These are phyloP conservation scores for Arthrobotrys sphaeroides DNA, from an alignment of 2,329 filamentous ascomycete species.

Conservation along the genomic window DNA sequence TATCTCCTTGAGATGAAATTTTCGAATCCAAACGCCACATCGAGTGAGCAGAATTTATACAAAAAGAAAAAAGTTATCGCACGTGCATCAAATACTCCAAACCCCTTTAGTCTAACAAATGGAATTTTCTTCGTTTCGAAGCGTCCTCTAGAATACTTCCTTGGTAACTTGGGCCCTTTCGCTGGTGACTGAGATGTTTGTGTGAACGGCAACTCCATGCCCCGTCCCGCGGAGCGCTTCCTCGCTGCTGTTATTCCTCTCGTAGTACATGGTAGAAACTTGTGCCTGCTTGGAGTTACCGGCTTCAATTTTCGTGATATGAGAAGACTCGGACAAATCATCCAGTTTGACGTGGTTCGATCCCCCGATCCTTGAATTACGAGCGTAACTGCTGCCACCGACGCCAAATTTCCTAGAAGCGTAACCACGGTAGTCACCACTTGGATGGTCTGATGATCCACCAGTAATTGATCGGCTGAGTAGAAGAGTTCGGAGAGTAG, in stretches of 20 bases:
- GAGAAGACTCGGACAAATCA: slow-evolving; percentile 48
- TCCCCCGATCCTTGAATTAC: slow-evolving; percentile 24
- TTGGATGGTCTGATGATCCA: slow-evolving; percentile 24
- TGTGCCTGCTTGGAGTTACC: slow-evolving; percentile 24
- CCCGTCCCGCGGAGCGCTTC: slow-evolving; percentile 38
- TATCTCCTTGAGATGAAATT: slow-evolving; percentile 28
- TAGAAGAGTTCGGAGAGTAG: slow-evolving; percentile 44
- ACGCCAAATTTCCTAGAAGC: slow-evolving; percentile 41
- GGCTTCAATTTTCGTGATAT: slow-evolving; percentile 46
- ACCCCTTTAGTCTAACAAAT: slow-evolving; percentile 7
- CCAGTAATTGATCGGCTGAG: slow-evolving; percentile 33
- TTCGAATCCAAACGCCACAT: slow-evolving; percentile 40
- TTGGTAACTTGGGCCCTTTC: slow-evolving; percentile 36
- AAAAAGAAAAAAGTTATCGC: slow-evolving; percentile 9
- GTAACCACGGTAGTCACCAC: slow-evolving; percentile 37
- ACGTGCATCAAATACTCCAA: slow-evolving; percentile 28
- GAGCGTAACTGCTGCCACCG: slow-evolving; percentile 32
- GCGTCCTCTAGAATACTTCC: slow-evolving; percentile 28
- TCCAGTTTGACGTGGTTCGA: slow-evolving; percentile 44
- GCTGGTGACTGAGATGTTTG: slow-evolving; percentile 47
- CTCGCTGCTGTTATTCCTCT: slow-evolving; percentile 48
- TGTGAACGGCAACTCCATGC: slow-evolving; percentile 44
- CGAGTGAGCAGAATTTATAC: slow-evolving; percentile 33
- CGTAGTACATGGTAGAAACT: slow-evolving; percentile 42
- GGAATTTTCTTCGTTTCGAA: not conserved